Evolutionary conservation across 108 stramenopile genomes (phyloP).

Genomic region (Aurantiochytrium sp.): DNA sequence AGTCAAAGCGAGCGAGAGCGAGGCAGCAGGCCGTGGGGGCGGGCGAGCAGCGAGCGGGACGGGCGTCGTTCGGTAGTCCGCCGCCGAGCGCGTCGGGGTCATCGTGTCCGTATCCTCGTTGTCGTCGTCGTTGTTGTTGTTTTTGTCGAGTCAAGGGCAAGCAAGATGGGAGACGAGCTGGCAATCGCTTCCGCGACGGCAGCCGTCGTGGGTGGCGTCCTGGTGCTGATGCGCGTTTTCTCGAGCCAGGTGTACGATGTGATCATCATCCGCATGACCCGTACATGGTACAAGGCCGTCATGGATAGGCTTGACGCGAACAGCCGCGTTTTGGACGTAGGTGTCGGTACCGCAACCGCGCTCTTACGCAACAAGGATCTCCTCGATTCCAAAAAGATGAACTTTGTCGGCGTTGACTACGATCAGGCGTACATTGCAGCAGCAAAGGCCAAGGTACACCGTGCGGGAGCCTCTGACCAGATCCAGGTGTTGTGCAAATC

Average conservation of each 20-base stretch:
- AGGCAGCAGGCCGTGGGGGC: too few species aligned
- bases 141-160: too few species aligned
- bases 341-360: slow-evolving; percentile 52
- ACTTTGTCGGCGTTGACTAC: slow-evolving; percentile 57
- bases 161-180: too few species aligned
- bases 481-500: slow-evolving; percentile 39
- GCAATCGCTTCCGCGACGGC: background rate
- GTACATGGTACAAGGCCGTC: slow-evolving; percentile 53
- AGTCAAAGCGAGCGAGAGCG: too few species aligned
- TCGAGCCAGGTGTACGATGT: slow-evolving; percentile 45
- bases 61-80: too few species aligned
- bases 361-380: background rate
- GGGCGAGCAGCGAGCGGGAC: too few species aligned
- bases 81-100: too few species aligned
- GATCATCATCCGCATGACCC: slow-evolving; percentile 56
- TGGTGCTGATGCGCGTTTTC: background rate
- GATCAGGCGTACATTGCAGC: slow-evolving; percentile 48
- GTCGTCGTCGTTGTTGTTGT: too few species aligned
- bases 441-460: slow-evolving; percentile 33
- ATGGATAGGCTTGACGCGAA: slow-evolving; percentile 25
- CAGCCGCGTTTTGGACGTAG: slow-evolving; percentile 52
- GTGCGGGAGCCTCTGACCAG: slow-evolving; percentile 24
- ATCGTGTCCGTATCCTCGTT: too few species aligned
- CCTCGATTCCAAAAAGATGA: slow-evolving; percentile 38
- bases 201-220: background rate